These are phyloP conservation scores for Globisporangium ultimum DNA, from an alignment of 352 stramenopile species.

Conservation along the genomic window DNA sequence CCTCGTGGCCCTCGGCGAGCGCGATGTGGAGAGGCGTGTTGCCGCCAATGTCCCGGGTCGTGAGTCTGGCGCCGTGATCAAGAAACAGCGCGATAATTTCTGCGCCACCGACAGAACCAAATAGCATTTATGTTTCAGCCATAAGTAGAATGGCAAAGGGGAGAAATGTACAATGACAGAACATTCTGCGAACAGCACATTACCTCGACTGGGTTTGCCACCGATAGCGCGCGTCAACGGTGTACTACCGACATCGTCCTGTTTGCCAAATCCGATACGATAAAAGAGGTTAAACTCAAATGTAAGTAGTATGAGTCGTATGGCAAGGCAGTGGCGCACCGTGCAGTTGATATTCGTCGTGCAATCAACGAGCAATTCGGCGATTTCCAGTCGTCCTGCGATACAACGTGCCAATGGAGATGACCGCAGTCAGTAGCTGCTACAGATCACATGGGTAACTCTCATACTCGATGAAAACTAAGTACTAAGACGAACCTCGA, in stretches of 20 bases:
- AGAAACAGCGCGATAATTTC: conserved; percentile 60
- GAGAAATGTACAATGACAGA: no score
- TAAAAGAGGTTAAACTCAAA: background rate
- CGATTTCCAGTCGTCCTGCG: conserved; percentile 57
- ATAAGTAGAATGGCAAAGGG: background rate
- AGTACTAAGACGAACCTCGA: conserved; percentile 28
- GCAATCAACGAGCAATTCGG: conserved; percentile 64
- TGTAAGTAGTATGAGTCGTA: background rate
- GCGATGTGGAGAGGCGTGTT: conserved; percentile 73
- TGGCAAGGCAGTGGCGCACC: conserved; percentile 20
- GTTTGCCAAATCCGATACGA: background rate
- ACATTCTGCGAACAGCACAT: background rate
- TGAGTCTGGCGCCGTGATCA: conserved; percentile 56
- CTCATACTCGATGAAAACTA: background rate
- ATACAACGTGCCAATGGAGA: background rate
- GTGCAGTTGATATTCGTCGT: conserved; percentile 60
- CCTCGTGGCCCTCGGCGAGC: conserved; percentile 57
- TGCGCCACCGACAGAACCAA: conserved; percentile 12
- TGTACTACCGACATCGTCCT: conserved; percentile 66
- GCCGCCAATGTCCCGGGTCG: conserved; percentile 46
- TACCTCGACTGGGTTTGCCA: conserved; percentile 52
- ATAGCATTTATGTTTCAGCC: background rate
- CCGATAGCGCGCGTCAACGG: conserved; percentile 60
- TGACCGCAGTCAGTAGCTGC: background rate
- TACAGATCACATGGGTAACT: background rate